phyloP scores from a whole-genome alignment of 331 rosid species.

The Rhamnella rubrinervis region DNA sequence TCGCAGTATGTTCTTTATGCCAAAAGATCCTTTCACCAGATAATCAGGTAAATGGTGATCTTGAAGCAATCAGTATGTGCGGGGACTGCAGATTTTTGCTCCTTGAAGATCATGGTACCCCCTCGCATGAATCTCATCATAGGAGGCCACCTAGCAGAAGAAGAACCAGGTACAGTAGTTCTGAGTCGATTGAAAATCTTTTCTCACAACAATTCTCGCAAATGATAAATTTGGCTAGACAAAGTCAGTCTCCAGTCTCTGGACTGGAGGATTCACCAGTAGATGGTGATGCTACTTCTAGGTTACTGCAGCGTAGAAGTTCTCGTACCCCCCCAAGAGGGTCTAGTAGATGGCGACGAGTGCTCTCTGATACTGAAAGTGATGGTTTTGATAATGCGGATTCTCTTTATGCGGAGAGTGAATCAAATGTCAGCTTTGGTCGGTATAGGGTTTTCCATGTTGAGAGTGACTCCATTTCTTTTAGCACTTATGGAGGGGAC shows the following conservation, averaged over 20 bases:
- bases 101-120: constrained; percentile 66
- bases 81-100: constrained; percentile 89
- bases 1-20: constrained; percentile 61
- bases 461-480: constrained; percentile 68
- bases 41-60: constrained; percentile 44
- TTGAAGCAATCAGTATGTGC: constrained; percentile 44
- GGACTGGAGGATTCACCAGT: constrained; percentile 46
- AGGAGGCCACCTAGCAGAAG: constrained; percentile 46
- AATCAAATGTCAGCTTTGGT: constrained; percentile 66
- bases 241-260: constrained; percentile 42
- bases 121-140: constrained; percentile 35
- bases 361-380: constrained; percentile 72
- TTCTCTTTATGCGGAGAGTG: constrained; percentile 71
- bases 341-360: constrained; percentile 69
- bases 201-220: constrained; percentile 52
- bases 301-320: constrained; percentile 53
- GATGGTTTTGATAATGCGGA: constrained; percentile 70
- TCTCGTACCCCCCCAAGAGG: constrained; percentile 64
- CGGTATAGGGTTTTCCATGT: constrained; percentile 45
- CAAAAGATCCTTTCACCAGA: constrained; percentile 50
- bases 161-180: constrained; percentile 61
- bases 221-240: constrained; percentile 44
- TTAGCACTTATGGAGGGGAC: constrained; percentile 77
- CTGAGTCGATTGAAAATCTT: constrained; percentile 56
- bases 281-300: constrained; percentile 43